Base-by-base conservation (phyloP, 2,329 filamentous ascomycete species). In the Hypoxylon sp. region DNA sequence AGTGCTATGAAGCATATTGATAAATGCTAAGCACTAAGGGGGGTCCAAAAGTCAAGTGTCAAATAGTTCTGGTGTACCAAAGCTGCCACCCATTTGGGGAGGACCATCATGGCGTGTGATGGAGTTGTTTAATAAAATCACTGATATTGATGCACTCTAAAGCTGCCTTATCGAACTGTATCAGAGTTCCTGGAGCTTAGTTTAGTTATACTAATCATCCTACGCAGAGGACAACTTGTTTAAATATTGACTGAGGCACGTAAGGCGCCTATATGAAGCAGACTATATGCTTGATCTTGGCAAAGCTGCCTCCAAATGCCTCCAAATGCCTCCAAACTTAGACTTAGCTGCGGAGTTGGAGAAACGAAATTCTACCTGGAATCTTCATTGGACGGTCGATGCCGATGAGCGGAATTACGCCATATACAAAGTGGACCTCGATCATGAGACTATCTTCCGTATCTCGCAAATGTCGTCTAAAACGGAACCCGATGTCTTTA, bases 391-490 rank as follows among this genome's bases (percentile, higher is more conserved):
- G 48, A 24, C 46, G 37, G 46, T 42, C 42, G 46, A 47, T 42
- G 58, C 64, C 64, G 64, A 64, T 51, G 54, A 60, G 45, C 64
- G 64, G 62, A 37, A 66, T 66, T 62, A 59, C 64, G 64, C 64
- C 59, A 66, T 66, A 58, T 54, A 50, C 17, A 50, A n/a, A 47
- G 60, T 63, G 60, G 60, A 48, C n/a, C 45, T 55, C 43, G 9
- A 51, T 59, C 51, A 60, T 61, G 48, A 65, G 55, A 55, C 11
- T 23, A 11, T 23, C 37, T 40, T 40, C 18, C 17, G n/a, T 40
- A 21, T 40, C 23, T 11, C n/a, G 10, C 18, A 20, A 11, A 18
- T 18, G 35, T 13, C 17, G 18, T 38, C 5, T 21, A 21, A 35
- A 13, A 35, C 9, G 17, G 2, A 35, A 17, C 8, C 13, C 27